phyloP scores from a whole-genome alignment of 2,329 filamentous ascomycete genomes.

The Aspergillus sp. region DNA sequence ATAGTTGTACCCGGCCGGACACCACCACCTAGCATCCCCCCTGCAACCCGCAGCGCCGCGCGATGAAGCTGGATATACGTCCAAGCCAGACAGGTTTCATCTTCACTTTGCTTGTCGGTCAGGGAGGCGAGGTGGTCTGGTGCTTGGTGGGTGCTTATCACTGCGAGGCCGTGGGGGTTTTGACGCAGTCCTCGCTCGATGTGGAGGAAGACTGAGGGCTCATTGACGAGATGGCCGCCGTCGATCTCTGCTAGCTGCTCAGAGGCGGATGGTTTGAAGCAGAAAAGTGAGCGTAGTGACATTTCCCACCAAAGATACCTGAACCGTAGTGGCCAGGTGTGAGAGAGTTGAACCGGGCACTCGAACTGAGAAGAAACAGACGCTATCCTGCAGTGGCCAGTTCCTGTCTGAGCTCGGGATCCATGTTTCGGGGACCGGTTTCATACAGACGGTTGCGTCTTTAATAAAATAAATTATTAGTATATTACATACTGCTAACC shows the following conservation, averaged over 20 bases:
- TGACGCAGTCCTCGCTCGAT: not conserved
- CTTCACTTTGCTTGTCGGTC: too few relatives aligned
- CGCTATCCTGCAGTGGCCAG: too few relatives aligned
- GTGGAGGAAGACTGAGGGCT: not conserved
- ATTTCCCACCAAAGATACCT: too few relatives aligned
- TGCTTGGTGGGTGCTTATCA: not conserved
- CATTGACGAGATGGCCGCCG: not conserved
- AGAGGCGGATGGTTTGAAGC: not conserved
- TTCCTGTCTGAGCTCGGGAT: not conserved
- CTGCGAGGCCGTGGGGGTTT: not conserved
- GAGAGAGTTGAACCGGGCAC: too few relatives aligned
- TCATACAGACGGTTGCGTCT: too few relatives aligned
- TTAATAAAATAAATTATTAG: too few relatives aligned
- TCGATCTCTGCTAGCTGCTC: not conserved
- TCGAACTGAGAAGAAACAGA: too few relatives aligned
- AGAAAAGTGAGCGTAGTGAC: not conserved
- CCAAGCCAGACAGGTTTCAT: not conserved
- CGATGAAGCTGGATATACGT: conserved; percentile 2
- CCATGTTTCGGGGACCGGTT: not conserved
- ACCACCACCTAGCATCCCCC: not conserved
- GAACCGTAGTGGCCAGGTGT: too few relatives aligned
- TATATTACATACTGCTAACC: not conserved
- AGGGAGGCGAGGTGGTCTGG: not conserved
- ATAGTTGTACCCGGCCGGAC: not conserved
- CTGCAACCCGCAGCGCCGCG: not conserved